phyloP scores from a whole-genome alignment of 768 basidiomycete genomes.

The Pleurotus salmoneostramineus region DNA sequence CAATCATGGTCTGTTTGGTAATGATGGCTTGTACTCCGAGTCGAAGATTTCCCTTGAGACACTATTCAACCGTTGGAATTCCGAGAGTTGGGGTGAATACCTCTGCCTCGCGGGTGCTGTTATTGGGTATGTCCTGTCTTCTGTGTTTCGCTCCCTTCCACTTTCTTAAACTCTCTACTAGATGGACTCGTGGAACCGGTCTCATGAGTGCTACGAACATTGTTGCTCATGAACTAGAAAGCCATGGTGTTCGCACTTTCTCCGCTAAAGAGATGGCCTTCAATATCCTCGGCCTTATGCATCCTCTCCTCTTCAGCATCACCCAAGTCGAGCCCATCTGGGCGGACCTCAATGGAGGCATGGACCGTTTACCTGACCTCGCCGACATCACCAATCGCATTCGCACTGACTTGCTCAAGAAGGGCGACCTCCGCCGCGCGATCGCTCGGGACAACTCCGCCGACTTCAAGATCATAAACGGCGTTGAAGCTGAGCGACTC shows the following conservation, averaged over 20 bases:
- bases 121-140: slow-evolving; percentile 67
- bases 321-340: slow-evolving; percentile 99
- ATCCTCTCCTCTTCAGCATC: slow-evolving; percentile 97
- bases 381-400: slow-evolving; percentile 90
- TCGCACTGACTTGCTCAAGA: slow-evolving; percentile 74
- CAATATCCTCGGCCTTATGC: slow-evolving; percentile 99
- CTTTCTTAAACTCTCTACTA: slow-evolving; percentile 22
- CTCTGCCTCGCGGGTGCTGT: slow-evolving; percentile 97
- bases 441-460: slow-evolving; percentile 91
- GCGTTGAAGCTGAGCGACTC: slow-evolving; percentile 87
- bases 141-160: not conserved
- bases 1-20: slow-evolving; percentile 97
- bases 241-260: slow-evolving; percentile 93
- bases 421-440: slow-evolving; percentile 90
- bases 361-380: slow-evolving; percentile 95
- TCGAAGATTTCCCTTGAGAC: slow-evolving; percentile 98
- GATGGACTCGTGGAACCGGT: slow-evolving; percentile 98
- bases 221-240: slow-evolving; percentile 91
- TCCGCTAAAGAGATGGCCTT: slow-evolving; percentile 99
- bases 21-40: slow-evolving; percentile 96
- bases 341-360: slow-evolving; percentile 98
- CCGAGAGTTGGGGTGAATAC: slow-evolving; percentile 99
- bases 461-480: slow-evolving; percentile 92
- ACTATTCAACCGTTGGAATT: slow-evolving; percentile 95
- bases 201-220: slow-evolving; percentile 95